phyloP scores from a whole-genome alignment of 75 land plant genomes.

The Pinus taeda region DNA sequence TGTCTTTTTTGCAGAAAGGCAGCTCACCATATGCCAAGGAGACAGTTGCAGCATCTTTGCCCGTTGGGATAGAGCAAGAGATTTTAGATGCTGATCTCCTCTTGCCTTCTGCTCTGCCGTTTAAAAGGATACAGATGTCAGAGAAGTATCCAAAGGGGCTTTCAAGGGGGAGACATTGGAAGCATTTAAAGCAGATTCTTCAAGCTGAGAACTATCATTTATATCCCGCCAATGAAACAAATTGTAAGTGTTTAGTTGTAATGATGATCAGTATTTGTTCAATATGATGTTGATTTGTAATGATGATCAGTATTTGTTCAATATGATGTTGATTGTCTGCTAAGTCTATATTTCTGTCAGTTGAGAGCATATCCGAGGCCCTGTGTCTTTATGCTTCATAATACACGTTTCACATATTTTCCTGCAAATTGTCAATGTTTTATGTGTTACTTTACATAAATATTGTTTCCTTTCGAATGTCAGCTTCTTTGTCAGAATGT shows the following conservation, averaged over 20 bases:
- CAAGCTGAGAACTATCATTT: slow-evolving; percentile 85
- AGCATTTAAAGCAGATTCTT: slow-evolving; percentile 92
- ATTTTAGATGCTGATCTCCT: slow-evolving; percentile 64
- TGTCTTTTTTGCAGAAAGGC: slow-evolving; percentile 6
- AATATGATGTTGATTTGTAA: not conserved
- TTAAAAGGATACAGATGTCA: slow-evolving; percentile 70
- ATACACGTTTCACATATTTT: not conserved
- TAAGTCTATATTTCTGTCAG: not conserved
- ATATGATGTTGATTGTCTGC: slow-evolving; percentile 2
- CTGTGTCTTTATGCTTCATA: not conserved
- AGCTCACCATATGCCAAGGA: slow-evolving; percentile 10
- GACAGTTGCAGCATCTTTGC: not conserved
- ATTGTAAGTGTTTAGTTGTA: slow-evolving; percentile 44
- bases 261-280: not conserved
- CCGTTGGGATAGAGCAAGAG: slow-evolving; percentile 51
- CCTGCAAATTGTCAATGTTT: not conserved
- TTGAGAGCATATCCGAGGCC: not conserved
- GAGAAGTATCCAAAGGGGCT: slow-evolving; percentile 96
- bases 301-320: not conserved
- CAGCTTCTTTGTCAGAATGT: not conserved
- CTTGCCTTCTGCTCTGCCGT: slow-evolving; percentile 59
- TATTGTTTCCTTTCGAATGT: not conserved
- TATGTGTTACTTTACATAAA: not conserved
- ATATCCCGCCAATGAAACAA: slow-evolving; percentile 67
- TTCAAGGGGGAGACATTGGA: slow-evolving; percentile 85